These are phyloP conservation scores for Teunomyces cretensis DNA, from an alignment of 805 yeast species.

Conservation along the genomic window DNA sequence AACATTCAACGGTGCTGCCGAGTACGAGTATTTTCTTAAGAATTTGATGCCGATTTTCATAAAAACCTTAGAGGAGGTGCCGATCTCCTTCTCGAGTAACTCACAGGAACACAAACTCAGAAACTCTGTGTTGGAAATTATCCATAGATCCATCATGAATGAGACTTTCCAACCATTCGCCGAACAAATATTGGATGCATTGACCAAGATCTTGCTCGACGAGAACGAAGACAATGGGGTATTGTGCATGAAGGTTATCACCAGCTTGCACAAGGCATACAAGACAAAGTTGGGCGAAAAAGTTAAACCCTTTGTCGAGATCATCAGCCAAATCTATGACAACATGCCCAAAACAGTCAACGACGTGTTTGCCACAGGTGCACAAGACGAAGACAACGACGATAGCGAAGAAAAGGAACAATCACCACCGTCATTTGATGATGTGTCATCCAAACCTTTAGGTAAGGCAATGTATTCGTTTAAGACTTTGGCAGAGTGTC, in stretches of 20 bases:
- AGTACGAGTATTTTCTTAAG: conserved; percentile 73
- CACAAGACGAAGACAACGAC: conserved; percentile 7
- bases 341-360: conserved; percentile 76
- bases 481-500: conserved; percentile 93
- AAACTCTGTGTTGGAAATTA: conserved; percentile 69
- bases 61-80: conserved; percentile 61
- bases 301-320: conserved; percentile 75
- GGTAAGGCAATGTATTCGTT: conserved; percentile 76
- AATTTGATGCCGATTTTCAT: conserved; percentile 70
- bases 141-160: conserved; percentile 79
- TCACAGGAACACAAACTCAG: conserved; percentile 79
- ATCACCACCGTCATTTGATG: conserved; percentile 40
- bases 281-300: conserved; percentile 64
- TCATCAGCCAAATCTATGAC: conserved; percentile 73
- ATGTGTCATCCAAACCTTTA: conserved; percentile 43
- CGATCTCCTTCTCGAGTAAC: conserved; percentile 64
- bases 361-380: conserved; percentile 50
- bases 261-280: conserved; percentile 82
- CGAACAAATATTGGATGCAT: conserved; percentile 52
- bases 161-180: conserved; percentile 78
- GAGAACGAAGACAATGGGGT: conserved; percentile 98
- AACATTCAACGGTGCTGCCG: conserved; percentile 75
- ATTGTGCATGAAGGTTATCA: conserved; percentile 81
- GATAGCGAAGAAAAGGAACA: conserved; percentile 19
- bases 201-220: conserved; percentile 57